Evolutionary conservation across 1,284 basidiomycete species (phyloP).

Genomic region (Microbotryum lychnidis-dioicae): DNA sequence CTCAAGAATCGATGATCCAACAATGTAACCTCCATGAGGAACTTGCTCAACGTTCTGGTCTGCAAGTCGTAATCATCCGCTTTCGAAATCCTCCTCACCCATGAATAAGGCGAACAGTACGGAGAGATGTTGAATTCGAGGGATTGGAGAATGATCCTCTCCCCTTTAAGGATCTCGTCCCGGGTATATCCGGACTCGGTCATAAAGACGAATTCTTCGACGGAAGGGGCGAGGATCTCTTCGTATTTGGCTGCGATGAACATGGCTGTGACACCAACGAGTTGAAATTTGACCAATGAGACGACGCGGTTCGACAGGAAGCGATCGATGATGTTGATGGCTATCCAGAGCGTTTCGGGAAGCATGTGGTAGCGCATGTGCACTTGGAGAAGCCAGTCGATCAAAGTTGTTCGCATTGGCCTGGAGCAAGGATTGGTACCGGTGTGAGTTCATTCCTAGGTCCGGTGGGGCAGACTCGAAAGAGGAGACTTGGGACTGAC

Average conservation of each 20-base stretch:
- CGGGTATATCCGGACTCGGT: constrained; percentile 86
- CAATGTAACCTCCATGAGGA: constrained; percentile 91
- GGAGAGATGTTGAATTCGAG: constrained; percentile 92
- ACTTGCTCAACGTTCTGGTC: constrained; percentile 93
- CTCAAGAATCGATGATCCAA: constrained; percentile 88
- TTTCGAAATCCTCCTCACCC: constrained; percentile 97
- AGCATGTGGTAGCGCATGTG: constrained; percentile 60
- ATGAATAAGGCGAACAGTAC: constrained; percentile 98
- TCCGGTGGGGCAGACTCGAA: background rate
- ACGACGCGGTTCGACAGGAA: constrained; percentile 56
- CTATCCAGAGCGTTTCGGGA: constrained; percentile 60
- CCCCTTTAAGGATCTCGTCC: constrained; percentile 96
- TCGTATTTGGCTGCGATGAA: constrained; percentile 59
- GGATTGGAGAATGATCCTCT: constrained; percentile 84
- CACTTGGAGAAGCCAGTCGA: constrained; percentile 55
- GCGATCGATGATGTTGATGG: constrained; percentile 57
- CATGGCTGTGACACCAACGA: constrained; percentile 58
- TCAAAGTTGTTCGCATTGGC: constrained; percentile 50
- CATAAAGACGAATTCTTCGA: constrained; percentile 96
- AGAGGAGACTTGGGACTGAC: constrained; percentile 40
- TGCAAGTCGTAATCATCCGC: constrained; percentile 99
- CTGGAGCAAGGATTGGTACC: constrained; percentile 24
- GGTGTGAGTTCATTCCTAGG: background rate
- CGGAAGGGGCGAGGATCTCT: constrained; percentile 64
- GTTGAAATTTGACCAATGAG: constrained; percentile 55